Percentiles rank a stretch among this genome's conserved stretches.
These are phyloP conservation scores for Hypoxylon fuscum DNA, from an alignment of 495 filamentous ascomycete species.

Conservation along the genomic window DNA sequence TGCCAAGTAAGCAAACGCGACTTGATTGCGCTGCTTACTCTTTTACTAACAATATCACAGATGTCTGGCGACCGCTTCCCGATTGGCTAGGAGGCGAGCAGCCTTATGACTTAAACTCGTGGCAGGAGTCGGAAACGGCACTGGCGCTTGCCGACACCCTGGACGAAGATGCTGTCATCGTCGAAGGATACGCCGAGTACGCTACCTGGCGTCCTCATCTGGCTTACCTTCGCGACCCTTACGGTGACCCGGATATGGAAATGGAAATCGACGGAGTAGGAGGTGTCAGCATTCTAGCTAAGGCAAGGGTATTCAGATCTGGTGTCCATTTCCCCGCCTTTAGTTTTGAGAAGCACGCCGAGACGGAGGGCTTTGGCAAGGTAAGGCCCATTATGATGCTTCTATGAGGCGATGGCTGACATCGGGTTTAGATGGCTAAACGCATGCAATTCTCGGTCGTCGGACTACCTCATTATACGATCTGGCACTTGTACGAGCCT, in stretches of 20 bases:
- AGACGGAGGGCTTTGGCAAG: slow-evolving; percentile 99
- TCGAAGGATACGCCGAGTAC: slow-evolving; percentile 99
- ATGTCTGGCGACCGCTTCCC: slow-evolving; percentile 97
- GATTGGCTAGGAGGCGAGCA: slow-evolving; percentile 99
- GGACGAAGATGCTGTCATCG: slow-evolving; percentile 98
- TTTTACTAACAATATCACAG: slow-evolving; percentile 54
- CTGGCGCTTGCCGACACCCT: slow-evolving; percentile 92
- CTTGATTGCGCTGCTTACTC: not conserved
- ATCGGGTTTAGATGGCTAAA: slow-evolving; percentile 78
- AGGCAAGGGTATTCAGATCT: slow-evolving; percentile 91
- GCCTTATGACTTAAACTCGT: slow-evolving; percentile 98
- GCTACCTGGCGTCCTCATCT: slow-evolving; percentile 98
- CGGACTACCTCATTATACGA: slow-evolving; percentile 96
- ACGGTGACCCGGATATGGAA: slow-evolving; percentile 98
- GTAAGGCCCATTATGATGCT: slow-evolving; percentile 55
- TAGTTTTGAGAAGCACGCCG: slow-evolving; percentile 98
- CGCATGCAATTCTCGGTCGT: slow-evolving; percentile 97
- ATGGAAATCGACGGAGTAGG: slow-evolving; percentile 99
- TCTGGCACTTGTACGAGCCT: slow-evolving; percentile 99
- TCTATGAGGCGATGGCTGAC: slow-evolving; percentile 45
- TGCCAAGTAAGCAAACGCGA: slow-evolving; percentile 93
- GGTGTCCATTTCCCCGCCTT: slow-evolving; percentile 99
- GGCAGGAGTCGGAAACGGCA: slow-evolving; percentile 99
- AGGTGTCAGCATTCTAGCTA: slow-evolving; percentile 96
- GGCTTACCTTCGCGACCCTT: slow-evolving; percentile 95